Percentiles rank a stretch among this genome's conserved stretches.
These are phyloP conservation scores for Microbotryum lychnidis-dioicae DNA, from an alignment of 1,284 basidiomycete species.

Conservation along the genomic window DNA sequence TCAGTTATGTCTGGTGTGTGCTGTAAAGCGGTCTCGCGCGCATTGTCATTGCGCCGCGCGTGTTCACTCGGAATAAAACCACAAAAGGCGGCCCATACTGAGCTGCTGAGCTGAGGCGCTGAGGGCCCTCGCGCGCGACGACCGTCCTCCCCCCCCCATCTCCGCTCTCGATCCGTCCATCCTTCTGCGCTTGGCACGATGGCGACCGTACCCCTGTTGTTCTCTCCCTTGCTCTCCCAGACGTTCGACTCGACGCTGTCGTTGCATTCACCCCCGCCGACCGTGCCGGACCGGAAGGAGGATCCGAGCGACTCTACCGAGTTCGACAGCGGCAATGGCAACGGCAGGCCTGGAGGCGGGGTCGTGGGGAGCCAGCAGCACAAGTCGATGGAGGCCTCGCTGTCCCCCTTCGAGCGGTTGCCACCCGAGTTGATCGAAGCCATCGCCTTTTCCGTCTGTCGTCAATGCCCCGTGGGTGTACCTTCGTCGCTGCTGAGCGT, in stretches of 20 bases:
- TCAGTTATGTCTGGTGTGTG: too few relatives aligned
- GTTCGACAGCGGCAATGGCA: background rate
- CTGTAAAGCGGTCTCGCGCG: too few relatives aligned
- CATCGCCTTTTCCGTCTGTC: slow-evolving; percentile 39
- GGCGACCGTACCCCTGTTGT: too few relatives aligned
- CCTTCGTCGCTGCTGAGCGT: slow-evolving; percentile 12
- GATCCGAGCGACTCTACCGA: background rate
- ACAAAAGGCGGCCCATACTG: too few relatives aligned
- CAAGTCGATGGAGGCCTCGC: background rate
- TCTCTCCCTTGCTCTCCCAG: slow-evolving; percentile 1
- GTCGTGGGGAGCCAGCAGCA: background rate
- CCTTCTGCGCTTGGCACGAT: too few relatives aligned
- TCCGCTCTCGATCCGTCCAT: too few relatives aligned
- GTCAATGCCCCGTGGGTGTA: slow-evolving; percentile 6
- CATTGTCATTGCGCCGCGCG: too few relatives aligned
- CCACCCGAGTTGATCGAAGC: slow-evolving; percentile 29
- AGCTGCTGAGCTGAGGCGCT: too few relatives aligned
- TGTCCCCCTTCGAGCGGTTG: slow-evolving; percentile 16
- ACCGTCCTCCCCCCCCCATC: too few relatives aligned
- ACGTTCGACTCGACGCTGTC: background rate
- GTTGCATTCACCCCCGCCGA: background rate
- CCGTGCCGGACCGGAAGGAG: background rate
- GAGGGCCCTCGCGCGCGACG: too few relatives aligned
- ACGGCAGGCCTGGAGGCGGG: background rate
- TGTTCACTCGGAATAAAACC: too few relatives aligned